Percentiles rank a stretch among this genome's conserved stretches.
Conservation (phyloP, 352 stramenopile species). For the Globisporangium alternatum region DNA sequence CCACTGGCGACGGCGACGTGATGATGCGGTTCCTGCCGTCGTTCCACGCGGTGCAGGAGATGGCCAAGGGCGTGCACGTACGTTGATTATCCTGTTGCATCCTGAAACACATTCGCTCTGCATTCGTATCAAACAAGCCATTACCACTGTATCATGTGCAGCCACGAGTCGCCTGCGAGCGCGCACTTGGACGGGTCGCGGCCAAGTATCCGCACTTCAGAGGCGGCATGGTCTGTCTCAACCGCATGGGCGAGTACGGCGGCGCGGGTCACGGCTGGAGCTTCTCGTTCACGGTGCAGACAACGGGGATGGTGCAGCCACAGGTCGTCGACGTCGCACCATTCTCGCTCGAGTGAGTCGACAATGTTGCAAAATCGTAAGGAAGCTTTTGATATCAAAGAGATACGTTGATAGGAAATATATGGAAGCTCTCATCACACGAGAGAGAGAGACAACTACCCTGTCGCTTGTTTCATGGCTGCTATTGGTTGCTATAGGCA, state of each 20-base stretch:
- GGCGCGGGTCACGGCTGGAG: constrained; percentile 71
- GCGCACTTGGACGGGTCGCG: constrained; percentile 50
- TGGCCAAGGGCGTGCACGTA: constrained; percentile 72
- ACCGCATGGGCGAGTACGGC: constrained; percentile 67
- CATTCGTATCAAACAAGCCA: neutral
- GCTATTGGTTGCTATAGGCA: neutral
- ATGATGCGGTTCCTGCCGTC: constrained; percentile 92
- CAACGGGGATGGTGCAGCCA: constrained; percentile 47
- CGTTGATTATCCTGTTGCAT: constrained; percentile 13
- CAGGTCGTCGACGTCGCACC: constrained; percentile 51
- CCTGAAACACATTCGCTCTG: neutral
- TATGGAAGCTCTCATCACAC: neutral
- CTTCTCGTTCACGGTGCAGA: constrained; percentile 70
- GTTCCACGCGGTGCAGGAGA: constrained; percentile 80
- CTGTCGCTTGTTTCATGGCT: neutral
- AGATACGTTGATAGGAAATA: neutral
- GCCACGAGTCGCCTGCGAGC: constrained; percentile 60
- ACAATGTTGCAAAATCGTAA: constrained; percentile 2
- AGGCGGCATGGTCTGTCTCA: constrained; percentile 79
- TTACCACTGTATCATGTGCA: constrained; percentile 16
- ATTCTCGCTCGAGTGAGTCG: constrained; percentile 26
- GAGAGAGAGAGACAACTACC: constrained; percentile 1
- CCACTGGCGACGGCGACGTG: constrained; percentile 88
- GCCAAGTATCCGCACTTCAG: constrained; percentile 57
- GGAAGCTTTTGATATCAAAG: neutral